Evolutionary conservation across 1,139 yeast species (phyloP), one percentile per base, ranked within the genome.

Genomic region (Hanseniaspora sp.): DNA sequence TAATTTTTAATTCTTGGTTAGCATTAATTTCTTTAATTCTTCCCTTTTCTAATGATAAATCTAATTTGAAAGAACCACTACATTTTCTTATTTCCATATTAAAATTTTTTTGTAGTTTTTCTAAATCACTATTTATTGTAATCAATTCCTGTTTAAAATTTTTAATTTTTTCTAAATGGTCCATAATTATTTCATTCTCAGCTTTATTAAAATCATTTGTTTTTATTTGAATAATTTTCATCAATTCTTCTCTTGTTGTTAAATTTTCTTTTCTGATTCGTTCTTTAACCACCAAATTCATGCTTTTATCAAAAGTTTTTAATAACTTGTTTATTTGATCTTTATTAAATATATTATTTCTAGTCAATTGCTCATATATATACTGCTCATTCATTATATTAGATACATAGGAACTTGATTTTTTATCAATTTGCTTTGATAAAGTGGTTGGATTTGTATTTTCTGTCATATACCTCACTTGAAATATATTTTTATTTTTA

Each of bases 11-110:
- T 65, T 92, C 96, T 66, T 90, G 96, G 56, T 82, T 83, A 1
- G 96, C 85, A 56, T 87, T 80, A 63, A 92, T 98, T 67, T 92
- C 97, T 61, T 96, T 78, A 55, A 92, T 88, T 60, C 98, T 75
- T 30, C 97, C 98, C 71, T 90, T 92, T 66, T 92, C 98, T 61
- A 92, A 73, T 62, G 90, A 90, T 63, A 92, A 73, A 68, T 92
- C 98, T 57, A 92, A 74, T 58, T 95, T 74, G 41, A 92, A 96
- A 52, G 92, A 85, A 3, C 96, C 95, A 64, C 86, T 85, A 55
- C 87, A 83, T 67, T 86, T 88, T 49, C 95, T 86, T 56, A 92
- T 87, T 62, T 92, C 96, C 67, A 92, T 88, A 62, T 95, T 95
- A 58, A 92, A 73, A 64, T 90, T 96, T 37, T 88, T 83, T 54